Percentiles rank a stretch among this genome's conserved stretches.
These are phyloP conservation scores for Aplosporella prunicola DNA, from an alignment of 2,329 filamentous ascomycete species.

Conservation along the genomic window DNA sequence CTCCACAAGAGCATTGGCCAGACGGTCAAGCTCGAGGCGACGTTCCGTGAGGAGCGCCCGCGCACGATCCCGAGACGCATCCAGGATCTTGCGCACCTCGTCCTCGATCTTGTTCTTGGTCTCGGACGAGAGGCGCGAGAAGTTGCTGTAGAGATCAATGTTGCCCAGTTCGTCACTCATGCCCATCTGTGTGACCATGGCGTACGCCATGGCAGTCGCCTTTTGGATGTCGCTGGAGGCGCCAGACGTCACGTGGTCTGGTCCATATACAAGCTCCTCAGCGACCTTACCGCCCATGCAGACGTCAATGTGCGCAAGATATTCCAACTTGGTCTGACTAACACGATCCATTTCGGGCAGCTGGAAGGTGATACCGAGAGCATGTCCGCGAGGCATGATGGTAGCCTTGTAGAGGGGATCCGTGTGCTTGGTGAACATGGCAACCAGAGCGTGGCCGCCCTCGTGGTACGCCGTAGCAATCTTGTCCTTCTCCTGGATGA, in stretches of 20 bases:
- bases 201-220: slow-evolving; percentile 74
- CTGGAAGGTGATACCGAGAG: slow-evolving; percentile 78
- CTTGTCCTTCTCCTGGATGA: slow-evolving; percentile 90
- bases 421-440: slow-evolving; percentile 67
- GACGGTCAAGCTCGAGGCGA: slow-evolving; percentile 73
- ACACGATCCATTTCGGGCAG: slow-evolving; percentile 90
- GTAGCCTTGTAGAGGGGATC: slow-evolving; percentile 92
- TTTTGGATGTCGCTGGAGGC: slow-evolving; percentile 72
- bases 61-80: slow-evolving; percentile 71
- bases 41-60: slow-evolving; percentile 60
- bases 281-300: slow-evolving; percentile 79
- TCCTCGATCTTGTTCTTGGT: slow-evolving; percentile 80
- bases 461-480: slow-evolving; percentile 94
- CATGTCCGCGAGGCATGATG: slow-evolving; percentile 80
- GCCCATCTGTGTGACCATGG: slow-evolving; percentile 79
- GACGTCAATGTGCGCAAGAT: slow-evolving; percentile 69
- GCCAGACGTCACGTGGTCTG: slow-evolving; percentile 85
- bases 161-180: slow-evolving; percentile 86
- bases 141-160: slow-evolving; percentile 75
- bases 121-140: slow-evolving; percentile 70
- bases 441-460: slow-evolving; percentile 86
- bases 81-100: slow-evolving; percentile 77
- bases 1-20: slow-evolving; percentile 82
- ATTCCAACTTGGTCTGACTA: slow-evolving; percentile 76
- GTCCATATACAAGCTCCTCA: slow-evolving; percentile 83